These are phyloP conservation scores for Ceratobasidium theobromae DNA, from an alignment of 1,284 basidiomycete species.

Conservation along the genomic window DNA sequence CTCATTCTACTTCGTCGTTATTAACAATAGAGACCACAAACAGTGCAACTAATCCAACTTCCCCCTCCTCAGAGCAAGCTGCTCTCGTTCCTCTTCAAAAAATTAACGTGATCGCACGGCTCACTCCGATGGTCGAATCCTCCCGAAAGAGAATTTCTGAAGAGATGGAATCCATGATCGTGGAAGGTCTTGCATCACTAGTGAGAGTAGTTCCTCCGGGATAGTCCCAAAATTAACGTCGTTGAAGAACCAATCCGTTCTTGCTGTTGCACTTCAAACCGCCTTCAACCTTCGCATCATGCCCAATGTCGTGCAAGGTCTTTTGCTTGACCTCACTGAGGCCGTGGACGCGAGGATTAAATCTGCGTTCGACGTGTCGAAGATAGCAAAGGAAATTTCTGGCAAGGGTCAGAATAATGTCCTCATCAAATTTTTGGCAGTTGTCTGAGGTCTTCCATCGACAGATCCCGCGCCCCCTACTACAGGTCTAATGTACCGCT, in stretches of 20 bases:
- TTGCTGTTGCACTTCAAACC: conserved; percentile 91
- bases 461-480: conserved; percentile 50
- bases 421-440: neutral
- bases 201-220: conserved; percentile 50
- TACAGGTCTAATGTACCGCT: conserved; percentile 63
- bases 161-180: conserved; percentile 88
- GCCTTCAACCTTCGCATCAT: conserved; percentile 89
- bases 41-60: too few relatives aligned
- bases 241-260: conserved; percentile 77
- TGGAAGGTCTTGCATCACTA: conserved; percentile 69
- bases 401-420: conserved; percentile 60
- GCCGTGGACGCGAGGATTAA: conserved; percentile 80
- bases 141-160: conserved; percentile 67
- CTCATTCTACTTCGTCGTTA: neutral
- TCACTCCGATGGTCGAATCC: conserved; percentile 70
- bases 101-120: conserved; percentile 66
- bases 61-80: conserved; percentile 32
- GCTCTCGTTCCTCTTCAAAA: conserved; percentile 59
- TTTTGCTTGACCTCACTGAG: conserved; percentile 80
- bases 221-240: neutral
- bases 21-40: neutral
- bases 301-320: conserved; percentile 76
- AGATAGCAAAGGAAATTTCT: conserved; percentile 76
- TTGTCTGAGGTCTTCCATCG: neutral
- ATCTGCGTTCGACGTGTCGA: conserved; percentile 80